phyloP scores from a whole-genome alignment of 2,329 filamentous ascomycete species.

The Beauveria asiatica region DNA sequence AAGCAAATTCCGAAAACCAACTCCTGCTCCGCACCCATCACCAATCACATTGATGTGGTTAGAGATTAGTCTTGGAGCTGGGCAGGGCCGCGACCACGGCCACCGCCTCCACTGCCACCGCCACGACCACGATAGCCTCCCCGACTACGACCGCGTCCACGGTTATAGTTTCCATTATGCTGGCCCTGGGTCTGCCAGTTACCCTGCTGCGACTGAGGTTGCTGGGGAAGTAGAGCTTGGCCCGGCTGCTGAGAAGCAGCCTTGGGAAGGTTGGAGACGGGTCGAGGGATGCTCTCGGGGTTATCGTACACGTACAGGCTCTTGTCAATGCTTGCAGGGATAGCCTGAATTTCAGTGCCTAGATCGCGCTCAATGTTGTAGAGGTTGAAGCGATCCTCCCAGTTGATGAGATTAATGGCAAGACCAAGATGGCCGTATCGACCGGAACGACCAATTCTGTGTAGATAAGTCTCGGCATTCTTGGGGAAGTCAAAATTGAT shows the following conservation, averaged over 20 bases:
- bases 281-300: constrained; percentile 87
- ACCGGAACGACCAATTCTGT: constrained; percentile 95
- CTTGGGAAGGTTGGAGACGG: constrained; percentile 45
- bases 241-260: constrained; percentile 19
- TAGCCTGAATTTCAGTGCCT: constrained; percentile 95
- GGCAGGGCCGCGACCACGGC: constrained; percentile 25
- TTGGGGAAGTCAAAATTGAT: constrained; percentile 99
- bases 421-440: constrained; percentile 95
- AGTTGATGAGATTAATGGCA: constrained; percentile 98
- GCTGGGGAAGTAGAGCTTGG: constrained; percentile 21
- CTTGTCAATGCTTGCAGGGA: constrained; percentile 90
- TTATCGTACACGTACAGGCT: constrained; percentile 97
- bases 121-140: constrained; percentile 29
- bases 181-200: constrained; percentile 35
- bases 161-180: constrained; percentile 29
- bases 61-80: constrained; percentile 26
- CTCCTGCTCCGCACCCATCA: constrained; percentile 18
- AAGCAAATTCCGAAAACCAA: constrained; percentile 14
- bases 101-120: constrained; percentile 20
- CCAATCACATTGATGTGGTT: constrained; percentile 19
- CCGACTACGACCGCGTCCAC: constrained; percentile 30
- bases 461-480: constrained; percentile 97
- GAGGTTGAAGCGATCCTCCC: constrained; percentile 97
- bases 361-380: constrained; percentile 98
- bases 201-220: constrained; percentile 23